Percentiles rank a stretch among this genome's conserved stretches.
Conservation (phyloP, 768 basidiomycete species). For the Trichaptum fuscoviolaceum region DNA sequence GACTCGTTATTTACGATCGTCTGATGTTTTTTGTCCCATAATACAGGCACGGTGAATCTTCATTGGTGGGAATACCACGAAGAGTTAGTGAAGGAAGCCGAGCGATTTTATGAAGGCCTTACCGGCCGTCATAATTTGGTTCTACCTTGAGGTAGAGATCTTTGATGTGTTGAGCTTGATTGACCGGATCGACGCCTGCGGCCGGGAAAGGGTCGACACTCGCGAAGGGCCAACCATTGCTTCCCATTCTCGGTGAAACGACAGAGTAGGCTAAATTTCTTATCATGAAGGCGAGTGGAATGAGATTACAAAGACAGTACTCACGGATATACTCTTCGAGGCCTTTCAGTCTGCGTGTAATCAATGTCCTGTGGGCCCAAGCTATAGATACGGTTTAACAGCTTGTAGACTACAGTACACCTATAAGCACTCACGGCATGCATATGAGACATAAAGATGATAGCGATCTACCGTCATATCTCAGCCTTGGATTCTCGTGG, state of each 20-base stretch:
- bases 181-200: slow-evolving; percentile 71
- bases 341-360: slow-evolving; percentile 87
- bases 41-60: slow-evolving; percentile 79
- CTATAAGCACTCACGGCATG: slow-evolving; percentile 59
- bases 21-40: slow-evolving; percentile 88
- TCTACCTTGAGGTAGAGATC: slow-evolving; percentile 82
- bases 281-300: slow-evolving; percentile 2
- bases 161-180: slow-evolving; percentile 63
- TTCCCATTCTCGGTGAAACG: slow-evolving; percentile 84
- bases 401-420: slow-evolving; percentile 5
- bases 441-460: slow-evolving; percentile 83
- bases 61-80: background rate
- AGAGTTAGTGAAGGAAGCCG: background rate
- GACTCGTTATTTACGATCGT: slow-evolving; percentile 96
- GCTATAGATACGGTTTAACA: slow-evolving; percentile 36
- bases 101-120: slow-evolving; percentile 12
- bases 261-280: slow-evolving; percentile 26
- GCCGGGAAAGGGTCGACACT: slow-evolving; percentile 61
- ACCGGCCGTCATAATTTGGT: slow-evolving; percentile 69
- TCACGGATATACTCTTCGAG: slow-evolving; percentile 77
- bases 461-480: slow-evolving; percentile 59
- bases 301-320: slow-evolving; percentile 23
- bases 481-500: too few relatives aligned
- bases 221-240: slow-evolving; percentile 85
- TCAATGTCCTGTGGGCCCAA: slow-evolving; percentile 91